A percentile compares a stretch with the other conserved stretches of the same genome.
These are phyloP conservation scores for Rhodomyrtus tomentosa DNA, from an alignment of 345 rosid genomes.

Conservation along the genomic window DNA sequence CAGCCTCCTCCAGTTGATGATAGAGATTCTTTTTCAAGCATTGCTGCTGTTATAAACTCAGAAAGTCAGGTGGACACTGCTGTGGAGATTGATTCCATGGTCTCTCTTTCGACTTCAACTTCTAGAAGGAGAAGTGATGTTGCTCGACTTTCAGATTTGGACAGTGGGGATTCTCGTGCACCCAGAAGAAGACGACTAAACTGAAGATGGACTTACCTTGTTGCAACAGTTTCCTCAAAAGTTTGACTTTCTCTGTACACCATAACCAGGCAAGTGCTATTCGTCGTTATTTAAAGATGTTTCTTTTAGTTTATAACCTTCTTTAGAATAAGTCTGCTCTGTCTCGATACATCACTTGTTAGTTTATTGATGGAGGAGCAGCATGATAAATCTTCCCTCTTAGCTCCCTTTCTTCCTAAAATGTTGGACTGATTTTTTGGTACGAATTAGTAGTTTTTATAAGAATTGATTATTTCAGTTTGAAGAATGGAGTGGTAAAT, in stretches of 20 bases:
- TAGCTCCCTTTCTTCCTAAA: not conserved
- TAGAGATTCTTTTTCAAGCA: conserved; percentile 84
- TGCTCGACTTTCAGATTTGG: conserved; percentile 68
- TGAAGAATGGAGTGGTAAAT: not conserved
- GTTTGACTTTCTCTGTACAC: not conserved
- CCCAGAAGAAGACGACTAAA: conserved; percentile 68
- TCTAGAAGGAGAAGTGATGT: conserved; percentile 67
- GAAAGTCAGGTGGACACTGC: conserved; percentile 82
- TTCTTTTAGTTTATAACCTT: not conserved
- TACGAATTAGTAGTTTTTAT: not conserved
- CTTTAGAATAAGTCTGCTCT: not conserved
- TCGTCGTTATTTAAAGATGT: not conserved
- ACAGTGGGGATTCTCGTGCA: conserved; percentile 75
- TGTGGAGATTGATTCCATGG: conserved; percentile 75
- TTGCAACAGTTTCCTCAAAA: not conserved
- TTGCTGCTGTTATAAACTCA: conserved; percentile 78
- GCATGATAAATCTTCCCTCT: not conserved
- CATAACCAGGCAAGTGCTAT: not conserved
- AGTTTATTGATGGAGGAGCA: not conserved
- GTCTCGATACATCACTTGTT: not conserved
- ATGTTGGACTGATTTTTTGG: not conserved
- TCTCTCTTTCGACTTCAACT: conserved; percentile 70
- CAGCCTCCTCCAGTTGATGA: conserved; percentile 67
- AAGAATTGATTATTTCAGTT: not conserved
- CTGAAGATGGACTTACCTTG: conserved; percentile 6